These are phyloP conservation scores for Coniferiporia sulphurascens DNA, from an alignment of 1,284 basidiomycete species.

Conservation along the genomic window DNA sequence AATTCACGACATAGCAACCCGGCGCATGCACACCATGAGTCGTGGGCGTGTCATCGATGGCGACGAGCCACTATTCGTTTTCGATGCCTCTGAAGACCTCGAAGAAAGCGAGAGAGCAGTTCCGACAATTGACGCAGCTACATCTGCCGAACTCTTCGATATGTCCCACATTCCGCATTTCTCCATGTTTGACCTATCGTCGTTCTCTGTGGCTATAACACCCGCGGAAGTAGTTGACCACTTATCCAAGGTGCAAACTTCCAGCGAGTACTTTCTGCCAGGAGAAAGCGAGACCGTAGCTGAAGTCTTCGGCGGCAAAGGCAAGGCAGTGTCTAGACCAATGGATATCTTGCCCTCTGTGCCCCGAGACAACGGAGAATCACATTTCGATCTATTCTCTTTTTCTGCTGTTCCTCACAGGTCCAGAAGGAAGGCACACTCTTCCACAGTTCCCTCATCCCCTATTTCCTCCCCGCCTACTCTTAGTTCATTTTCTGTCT, in stretches of 20 bases:
- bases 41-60: slow-evolving; percentile 47
- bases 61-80: slow-evolving; percentile 46
- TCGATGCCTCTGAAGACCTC: slow-evolving; percentile 41
- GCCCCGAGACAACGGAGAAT: slow-evolving; percentile 6
- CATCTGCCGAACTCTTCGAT: slow-evolving; percentile 12
- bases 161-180: slow-evolving; percentile 17
- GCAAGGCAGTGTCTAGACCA: slow-evolving; percentile 16
- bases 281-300: not conserved
- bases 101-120: not conserved
- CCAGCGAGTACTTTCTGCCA: not conserved
- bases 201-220: slow-evolving; percentile 15
- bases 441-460: slow-evolving; percentile 6
- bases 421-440: slow-evolving; percentile 4
- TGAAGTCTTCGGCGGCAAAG: slow-evolving; percentile 12
- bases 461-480: slow-evolving; percentile 12
- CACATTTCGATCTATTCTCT: slow-evolving; percentile 15
- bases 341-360: slow-evolving; percentile 15
- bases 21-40: slow-evolving; percentile 34
- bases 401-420: slow-evolving; percentile 8
- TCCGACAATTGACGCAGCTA: not conserved
- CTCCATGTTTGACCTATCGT: slow-evolving; percentile 12
- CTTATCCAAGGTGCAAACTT: slow-evolving; percentile 6
- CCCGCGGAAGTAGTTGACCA: slow-evolving; percentile 15
- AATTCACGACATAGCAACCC: not conserved
- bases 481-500: slow-evolving; percentile 8